A percentile compares a stretch with the other conserved stretches of the same genome.
Evolutionary conservation across 208 protist species (phyloP).

Genomic region (Tritrichomonas musculus): DNA sequence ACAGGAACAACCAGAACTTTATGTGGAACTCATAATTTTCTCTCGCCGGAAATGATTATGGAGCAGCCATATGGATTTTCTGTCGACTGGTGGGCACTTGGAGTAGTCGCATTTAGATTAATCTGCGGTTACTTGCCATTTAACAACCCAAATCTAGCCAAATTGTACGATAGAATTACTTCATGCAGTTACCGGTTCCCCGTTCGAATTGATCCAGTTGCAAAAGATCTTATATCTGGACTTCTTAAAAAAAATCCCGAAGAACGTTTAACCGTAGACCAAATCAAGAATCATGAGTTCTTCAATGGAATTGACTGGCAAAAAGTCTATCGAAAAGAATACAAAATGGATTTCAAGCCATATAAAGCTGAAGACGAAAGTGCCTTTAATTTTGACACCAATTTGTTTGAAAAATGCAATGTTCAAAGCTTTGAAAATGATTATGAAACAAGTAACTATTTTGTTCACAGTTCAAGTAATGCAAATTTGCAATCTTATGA

Average conservation of each 20-base stretch:
- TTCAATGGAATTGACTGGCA: constrained; percentile 36
- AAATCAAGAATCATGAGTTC: constrained; percentile 48
- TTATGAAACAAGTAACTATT: too few species aligned
- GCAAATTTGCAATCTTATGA: too few species aligned
- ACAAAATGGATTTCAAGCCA: constrained; percentile 15
- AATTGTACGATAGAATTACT: too few species aligned
- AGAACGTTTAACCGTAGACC: background rate
- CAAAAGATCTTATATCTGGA: background rate
- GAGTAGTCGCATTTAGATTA: background rate
- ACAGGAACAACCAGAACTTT: background rate
- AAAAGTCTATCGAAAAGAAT: constrained; percentile 30
- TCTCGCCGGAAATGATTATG: constrained; percentile 12
- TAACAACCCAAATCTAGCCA: too few species aligned
- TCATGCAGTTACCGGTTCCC: background rate
- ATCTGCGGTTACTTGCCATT: background rate
- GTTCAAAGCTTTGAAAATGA: too few species aligned
- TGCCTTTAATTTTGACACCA: too few species aligned
- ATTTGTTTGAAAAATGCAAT: too few species aligned
- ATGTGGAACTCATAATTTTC: background rate
- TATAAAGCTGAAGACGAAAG: too few species aligned
- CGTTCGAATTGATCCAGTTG: too few species aligned
- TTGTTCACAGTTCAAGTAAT: too few species aligned
- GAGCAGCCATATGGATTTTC: background rate
- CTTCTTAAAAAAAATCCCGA: background rate
- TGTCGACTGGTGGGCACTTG: background rate